phyloP scores from a whole-genome alignment of 192 early-diverging fungal species.

The Radiomyces spectabilis region DNA sequence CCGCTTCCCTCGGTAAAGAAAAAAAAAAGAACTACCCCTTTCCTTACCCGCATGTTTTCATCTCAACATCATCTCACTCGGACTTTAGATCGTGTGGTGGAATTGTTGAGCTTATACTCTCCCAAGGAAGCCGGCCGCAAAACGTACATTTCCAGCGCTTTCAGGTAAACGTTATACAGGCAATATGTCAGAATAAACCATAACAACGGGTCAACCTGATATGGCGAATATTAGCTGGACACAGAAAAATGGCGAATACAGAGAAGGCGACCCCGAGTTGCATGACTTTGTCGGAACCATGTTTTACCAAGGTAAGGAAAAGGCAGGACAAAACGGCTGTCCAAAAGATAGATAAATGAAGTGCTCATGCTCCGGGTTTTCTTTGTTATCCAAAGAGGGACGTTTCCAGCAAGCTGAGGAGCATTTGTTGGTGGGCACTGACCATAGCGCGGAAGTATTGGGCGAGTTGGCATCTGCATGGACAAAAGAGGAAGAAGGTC shows the following conservation, averaged over 20 bases:
- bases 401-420: slow-evolving; percentile 75
- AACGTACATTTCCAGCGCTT: slow-evolving; percentile 42
- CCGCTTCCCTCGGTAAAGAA: slow-evolving; percentile 55
- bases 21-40: background rate
- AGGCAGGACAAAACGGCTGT: no score
- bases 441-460: slow-evolving; percentile 67
- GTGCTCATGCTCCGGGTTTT: no score
- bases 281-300: slow-evolving; percentile 68
- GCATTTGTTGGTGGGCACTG: slow-evolving; percentile 79
- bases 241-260: slow-evolving; percentile 42
- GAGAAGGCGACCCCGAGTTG: slow-evolving; percentile 58
- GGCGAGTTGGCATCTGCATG: slow-evolving; percentile 77
- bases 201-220: no score
- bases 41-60: background rate
- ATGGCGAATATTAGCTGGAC: no score
- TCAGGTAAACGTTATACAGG: slow-evolving; percentile 30
- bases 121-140: slow-evolving; percentile 38
- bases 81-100: slow-evolving; percentile 52
- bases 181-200: slow-evolving; percentile 2
- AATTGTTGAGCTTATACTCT: slow-evolving; percentile 58
- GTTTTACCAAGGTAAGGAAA: slow-evolving; percentile 51
- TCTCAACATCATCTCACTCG: background rate
- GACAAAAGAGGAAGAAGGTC: slow-evolving; percentile 48
- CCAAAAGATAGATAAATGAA: background rate
- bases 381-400: no score